Conservation (phyloP, 345 rosid species). For the Eutrema japonicum region DNA sequence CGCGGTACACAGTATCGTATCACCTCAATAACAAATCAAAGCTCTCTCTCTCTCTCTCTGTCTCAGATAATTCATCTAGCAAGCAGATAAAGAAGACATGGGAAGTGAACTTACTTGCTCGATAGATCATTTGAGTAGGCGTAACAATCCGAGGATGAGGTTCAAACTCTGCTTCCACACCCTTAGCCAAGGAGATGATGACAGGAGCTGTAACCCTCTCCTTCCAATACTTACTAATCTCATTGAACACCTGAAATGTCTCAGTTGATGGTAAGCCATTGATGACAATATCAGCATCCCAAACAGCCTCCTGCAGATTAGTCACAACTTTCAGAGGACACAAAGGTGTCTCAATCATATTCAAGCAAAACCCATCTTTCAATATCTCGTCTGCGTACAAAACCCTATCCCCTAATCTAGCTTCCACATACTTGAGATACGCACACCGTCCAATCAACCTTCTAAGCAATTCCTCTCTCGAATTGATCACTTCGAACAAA, state of each 20-base stretch:
- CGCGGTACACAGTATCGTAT: background rate
- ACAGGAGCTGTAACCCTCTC: constrained; percentile 80
- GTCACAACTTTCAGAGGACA: constrained; percentile 97
- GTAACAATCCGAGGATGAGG: constrained; percentile 84
- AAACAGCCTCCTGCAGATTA: constrained; percentile 94
- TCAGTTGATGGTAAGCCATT: constrained; percentile 98
- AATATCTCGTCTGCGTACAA: constrained; percentile 87
- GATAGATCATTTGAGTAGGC: constrained; percentile 88
- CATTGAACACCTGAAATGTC: constrained; percentile 76
- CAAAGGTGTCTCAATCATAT: constrained; percentile 92
- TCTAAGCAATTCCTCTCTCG: constrained; percentile 85
- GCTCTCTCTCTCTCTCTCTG: too few relatives aligned
- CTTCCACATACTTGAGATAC: constrained; percentile 93
- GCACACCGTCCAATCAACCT: constrained; percentile 93
- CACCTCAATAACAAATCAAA: background rate
- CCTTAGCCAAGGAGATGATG: constrained; percentile 87
- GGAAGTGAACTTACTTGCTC: constrained; percentile 67
- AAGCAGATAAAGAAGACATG: constrained; percentile 6
- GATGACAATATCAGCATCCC: constrained; percentile 97
- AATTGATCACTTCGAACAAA: constrained; percentile 92
- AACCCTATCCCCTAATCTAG: constrained; percentile 85
- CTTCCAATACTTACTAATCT: constrained; percentile 86
- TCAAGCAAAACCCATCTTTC: constrained; percentile 96
- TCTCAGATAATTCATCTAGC: background rate
- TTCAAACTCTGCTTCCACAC: constrained; percentile 83